These are phyloP conservation scores for Magnolia kwangsiensis DNA, from an alignment of 164 flowering plant genomes.

Conservation along the genomic window DNA sequence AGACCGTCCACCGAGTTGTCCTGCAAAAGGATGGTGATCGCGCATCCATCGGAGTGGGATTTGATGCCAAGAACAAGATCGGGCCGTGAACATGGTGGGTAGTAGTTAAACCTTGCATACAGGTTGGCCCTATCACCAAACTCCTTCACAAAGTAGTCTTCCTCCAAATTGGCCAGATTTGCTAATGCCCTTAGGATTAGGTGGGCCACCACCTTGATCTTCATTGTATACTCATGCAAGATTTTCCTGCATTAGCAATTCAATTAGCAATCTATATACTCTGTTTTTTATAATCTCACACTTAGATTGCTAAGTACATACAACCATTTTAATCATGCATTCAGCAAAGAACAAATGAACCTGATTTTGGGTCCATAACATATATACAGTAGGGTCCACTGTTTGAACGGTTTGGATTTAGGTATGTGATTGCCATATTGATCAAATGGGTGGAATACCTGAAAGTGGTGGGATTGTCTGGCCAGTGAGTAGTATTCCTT, in stretches of 20 bases:
- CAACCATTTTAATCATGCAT: too few relatives aligned
- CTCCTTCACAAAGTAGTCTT: conserved; percentile 23
- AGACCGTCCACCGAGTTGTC: conserved; percentile 44
- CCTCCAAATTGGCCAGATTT: conserved; percentile 28
- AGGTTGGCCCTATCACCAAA: conserved; percentile 18
- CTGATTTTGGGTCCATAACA: too few relatives aligned
- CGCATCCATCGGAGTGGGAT: conserved; percentile 38
- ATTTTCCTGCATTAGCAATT: conserved; percentile 22
- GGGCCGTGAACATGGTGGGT: conserved; percentile 41
- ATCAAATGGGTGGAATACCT: conserved; percentile 6
- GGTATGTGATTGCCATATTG: too few relatives aligned
- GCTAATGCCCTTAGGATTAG: conserved; percentile 30
- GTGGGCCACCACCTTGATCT: conserved; percentile 12
- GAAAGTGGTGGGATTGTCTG: conserved; percentile 13
- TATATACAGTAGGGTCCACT: too few relatives aligned
- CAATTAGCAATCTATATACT: too few relatives aligned
- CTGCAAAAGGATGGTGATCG: conserved; percentile 31
- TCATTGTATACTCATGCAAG: conserved; percentile 26
- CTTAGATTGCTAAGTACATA: too few relatives aligned
- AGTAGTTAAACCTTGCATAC: conserved; percentile 35
- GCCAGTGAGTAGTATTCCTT: conserved; percentile 9
- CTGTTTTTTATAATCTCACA: too few relatives aligned
- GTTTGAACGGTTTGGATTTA: too few relatives aligned
- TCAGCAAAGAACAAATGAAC: too few relatives aligned
- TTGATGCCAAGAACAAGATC: conserved; percentile 34